Evolutionary conservation across 768 basidiomycete species (phyloP).

Genomic region (Podaxis mareebaensis): DNA sequence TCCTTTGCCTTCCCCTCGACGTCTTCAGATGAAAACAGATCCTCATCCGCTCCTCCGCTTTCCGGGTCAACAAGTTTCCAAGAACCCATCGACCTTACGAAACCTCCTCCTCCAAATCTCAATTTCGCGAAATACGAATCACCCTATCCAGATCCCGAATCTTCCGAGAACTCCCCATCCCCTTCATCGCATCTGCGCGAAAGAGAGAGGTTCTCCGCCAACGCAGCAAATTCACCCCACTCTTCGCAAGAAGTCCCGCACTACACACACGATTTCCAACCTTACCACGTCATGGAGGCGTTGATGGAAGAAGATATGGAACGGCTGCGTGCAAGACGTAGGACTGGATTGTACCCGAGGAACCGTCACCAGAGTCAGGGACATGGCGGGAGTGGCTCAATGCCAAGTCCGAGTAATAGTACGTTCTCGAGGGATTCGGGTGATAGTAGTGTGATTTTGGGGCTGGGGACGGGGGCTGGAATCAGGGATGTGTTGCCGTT

Average conservation of each 20-base stretch:
- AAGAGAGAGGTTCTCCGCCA: slow-evolving; percentile 21
- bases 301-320: slow-evolving; percentile 96
- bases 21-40: slow-evolving; percentile 48
- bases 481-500: slow-evolving; percentile 86
- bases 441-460: slow-evolving; percentile 68
- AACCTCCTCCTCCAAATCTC: slow-evolving; percentile 78
- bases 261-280: slow-evolving; percentile 49
- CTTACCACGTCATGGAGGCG: slow-evolving; percentile 83
- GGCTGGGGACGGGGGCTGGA: slow-evolving; percentile 76
- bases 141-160: slow-evolving; percentile 63
- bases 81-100: slow-evolving; percentile 46
- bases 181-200: slow-evolving; percentile 20
- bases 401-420: slow-evolving; percentile 73
- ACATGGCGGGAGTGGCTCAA: slow-evolving; percentile 29
- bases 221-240: slow-evolving; percentile 26
- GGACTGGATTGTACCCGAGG: slow-evolving; percentile 38
- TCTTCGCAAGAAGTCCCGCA: neutral
- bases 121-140: slow-evolving; percentile 77
- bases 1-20: slow-evolving; percentile 70
- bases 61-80: slow-evolving; percentile 23
- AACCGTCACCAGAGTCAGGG: slow-evolving; percentile 33
- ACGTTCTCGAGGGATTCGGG: slow-evolving; percentile 76
- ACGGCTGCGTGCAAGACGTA: slow-evolving; percentile 71
- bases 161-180: neutral
- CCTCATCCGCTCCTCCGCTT: slow-evolving; percentile 30